Conservation (phyloP, 495 filamentous ascomycete species). For the Trichoderma parareesei region DNA sequence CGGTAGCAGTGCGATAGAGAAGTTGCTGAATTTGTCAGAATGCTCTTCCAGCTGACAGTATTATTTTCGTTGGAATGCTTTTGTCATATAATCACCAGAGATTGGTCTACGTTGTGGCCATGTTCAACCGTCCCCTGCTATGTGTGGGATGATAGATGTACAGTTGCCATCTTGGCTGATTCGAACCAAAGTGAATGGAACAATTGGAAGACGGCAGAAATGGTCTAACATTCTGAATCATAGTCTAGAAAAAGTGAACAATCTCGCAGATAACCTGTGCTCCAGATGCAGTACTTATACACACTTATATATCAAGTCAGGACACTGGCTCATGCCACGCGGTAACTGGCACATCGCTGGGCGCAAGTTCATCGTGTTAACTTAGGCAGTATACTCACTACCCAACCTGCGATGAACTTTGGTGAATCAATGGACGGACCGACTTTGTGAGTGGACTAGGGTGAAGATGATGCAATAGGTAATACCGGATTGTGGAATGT, state of each 20-base stretch:
- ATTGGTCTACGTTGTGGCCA: neutral
- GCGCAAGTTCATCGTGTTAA: neutral
- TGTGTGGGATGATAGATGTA: neutral
- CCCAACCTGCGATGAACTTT: neutral
- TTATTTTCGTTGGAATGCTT: constrained; percentile 38
- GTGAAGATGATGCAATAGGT: too few species aligned
- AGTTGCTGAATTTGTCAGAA: constrained; percentile 73
- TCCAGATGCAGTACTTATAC: neutral
- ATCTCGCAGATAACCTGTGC: neutral
- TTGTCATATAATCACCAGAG: too few species aligned
- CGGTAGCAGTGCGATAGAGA: constrained; percentile 72
- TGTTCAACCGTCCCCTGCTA: neutral
- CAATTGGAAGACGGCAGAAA: neutral
- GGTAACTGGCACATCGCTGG: neutral
- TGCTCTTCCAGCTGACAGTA: constrained; percentile 76
- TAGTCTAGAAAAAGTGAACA: neutral
- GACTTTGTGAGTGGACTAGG: too few species aligned
- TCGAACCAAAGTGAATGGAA: neutral
- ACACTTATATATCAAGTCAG: neutral
- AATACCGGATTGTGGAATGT: too few species aligned
- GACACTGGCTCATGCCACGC: neutral
- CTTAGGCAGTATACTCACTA: neutral
- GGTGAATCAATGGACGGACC: too few species aligned
- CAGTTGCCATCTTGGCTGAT: neutral
- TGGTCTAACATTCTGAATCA: neutral